phyloP scores from a whole-genome alignment of 1,139 yeast species.

The Geotrichum europaeum region DNA sequence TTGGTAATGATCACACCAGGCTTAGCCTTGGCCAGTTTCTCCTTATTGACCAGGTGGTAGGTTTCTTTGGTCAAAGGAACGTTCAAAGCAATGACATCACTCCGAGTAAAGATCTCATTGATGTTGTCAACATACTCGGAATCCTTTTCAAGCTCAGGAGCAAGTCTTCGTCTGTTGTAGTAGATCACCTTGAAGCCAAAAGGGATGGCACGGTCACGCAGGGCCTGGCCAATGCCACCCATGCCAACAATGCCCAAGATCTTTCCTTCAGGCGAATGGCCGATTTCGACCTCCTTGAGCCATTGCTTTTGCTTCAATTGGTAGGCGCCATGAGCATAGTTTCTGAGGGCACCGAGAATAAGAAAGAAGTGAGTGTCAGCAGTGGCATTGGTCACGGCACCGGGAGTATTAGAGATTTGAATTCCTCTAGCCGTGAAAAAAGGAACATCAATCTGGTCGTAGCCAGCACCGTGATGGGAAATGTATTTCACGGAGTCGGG shows the following conservation, averaged over 20 bases:
- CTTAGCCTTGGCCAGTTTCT: conserved; percentile 53
- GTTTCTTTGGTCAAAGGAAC: conserved; percentile 54
- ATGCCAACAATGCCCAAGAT: conserved; percentile 68
- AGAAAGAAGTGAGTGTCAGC: conserved; percentile 66
- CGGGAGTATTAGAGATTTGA: conserved; percentile 61
- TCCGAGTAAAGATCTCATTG: conserved; percentile 49
- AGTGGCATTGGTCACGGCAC: conserved; percentile 66
- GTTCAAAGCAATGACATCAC: conserved; percentile 58
- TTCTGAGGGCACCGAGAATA: conserved; percentile 54
- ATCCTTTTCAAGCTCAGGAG: conserved; percentile 47
- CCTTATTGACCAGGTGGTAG: conserved; percentile 51
- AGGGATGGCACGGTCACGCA: conserved; percentile 57
- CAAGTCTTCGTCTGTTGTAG: conserved; percentile 54
- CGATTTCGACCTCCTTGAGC: conserved; percentile 32
- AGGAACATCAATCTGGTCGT: conserved; percentile 55
- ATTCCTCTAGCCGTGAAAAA: conserved; percentile 46
- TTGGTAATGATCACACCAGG: conserved; percentile 62
- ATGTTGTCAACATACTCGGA: conserved; percentile 46
- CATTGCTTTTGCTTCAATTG: conserved; percentile 37
- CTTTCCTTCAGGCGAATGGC: conserved; percentile 54
- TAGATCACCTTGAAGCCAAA: conserved; percentile 63
- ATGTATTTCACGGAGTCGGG: conserved; percentile 63
- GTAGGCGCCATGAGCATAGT: conserved; percentile 42
- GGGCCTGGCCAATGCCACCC: conserved; percentile 78
- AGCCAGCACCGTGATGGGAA: conserved; percentile 89